Evolutionary conservation across 2,329 filamentous ascomycete species (phyloP).

Genomic region (Venturia asperata): DNA sequence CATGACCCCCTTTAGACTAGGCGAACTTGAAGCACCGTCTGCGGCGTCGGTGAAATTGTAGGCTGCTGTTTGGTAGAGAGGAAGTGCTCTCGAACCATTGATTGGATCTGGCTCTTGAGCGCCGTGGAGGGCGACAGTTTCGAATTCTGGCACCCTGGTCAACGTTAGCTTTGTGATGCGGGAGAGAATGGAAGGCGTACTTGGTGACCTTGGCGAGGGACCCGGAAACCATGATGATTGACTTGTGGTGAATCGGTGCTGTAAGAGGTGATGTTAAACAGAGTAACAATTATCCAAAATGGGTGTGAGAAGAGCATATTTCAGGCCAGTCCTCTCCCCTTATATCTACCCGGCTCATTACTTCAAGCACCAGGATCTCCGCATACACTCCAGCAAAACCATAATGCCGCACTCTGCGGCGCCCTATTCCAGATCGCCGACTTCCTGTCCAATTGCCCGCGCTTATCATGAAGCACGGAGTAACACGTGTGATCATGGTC

Average conservation of each 20-base stretch:
- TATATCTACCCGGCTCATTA: neutral
- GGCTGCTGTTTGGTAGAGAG: conserved; percentile 24
- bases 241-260: neutral
- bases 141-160: conserved; percentile 24
- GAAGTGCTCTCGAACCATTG: conserved; percentile 25
- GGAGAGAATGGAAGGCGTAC: neutral
- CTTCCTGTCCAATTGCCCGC: neutral
- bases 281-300: no score
- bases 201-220: conserved; percentile 24
- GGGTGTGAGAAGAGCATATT: neutral
- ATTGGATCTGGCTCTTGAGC: conserved; percentile 26
- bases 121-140: conserved; percentile 25
- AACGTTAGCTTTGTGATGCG: neutral
- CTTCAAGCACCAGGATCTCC: neutral
- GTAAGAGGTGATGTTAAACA: no score
- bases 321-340: neutral
- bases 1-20: conserved; percentile 34
- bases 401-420: neutral
- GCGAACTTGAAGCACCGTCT: conserved; percentile 31
- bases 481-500: neutral
- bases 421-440: neutral
- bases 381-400: neutral
- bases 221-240: conserved; percentile 23
- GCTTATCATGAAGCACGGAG: neutral
- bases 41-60: conserved; percentile 33